A percentile compares a stretch with the other conserved stretches of the same genome.
Conservation (phyloP, 805 yeast genomes). For the Starmerella vaccinii region DNA sequence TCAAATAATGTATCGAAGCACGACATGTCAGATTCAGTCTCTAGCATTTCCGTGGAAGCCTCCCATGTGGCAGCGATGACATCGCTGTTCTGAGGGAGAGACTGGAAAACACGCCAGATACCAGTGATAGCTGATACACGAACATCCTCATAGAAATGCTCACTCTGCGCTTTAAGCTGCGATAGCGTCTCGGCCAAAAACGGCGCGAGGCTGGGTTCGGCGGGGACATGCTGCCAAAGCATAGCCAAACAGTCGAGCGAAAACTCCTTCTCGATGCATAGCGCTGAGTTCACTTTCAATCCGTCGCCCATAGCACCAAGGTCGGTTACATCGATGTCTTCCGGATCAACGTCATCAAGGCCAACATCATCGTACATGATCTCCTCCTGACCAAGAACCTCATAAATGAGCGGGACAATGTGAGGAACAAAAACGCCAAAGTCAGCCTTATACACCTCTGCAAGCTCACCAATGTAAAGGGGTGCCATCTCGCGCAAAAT, state of each 20-base stretch:
- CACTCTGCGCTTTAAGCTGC: conserved; percentile 59
- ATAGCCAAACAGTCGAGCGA: conserved; percentile 77
- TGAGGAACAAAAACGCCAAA: conserved; percentile 76
- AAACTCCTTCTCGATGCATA: conserved; percentile 89
- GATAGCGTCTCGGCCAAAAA: conserved; percentile 28
- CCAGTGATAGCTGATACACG: conserved; percentile 76
- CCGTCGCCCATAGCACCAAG: conserved; percentile 43
- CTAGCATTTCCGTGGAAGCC: conserved; percentile 50
- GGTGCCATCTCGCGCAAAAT: conserved; percentile 92
- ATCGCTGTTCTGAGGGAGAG: conserved; percentile 56
- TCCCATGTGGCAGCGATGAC: conserved; percentile 55
- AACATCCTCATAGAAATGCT: conserved; percentile 75
- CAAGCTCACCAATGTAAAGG: conserved; percentile 85
- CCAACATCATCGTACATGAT: conserved; percentile 36
- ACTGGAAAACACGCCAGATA: conserved; percentile 71
- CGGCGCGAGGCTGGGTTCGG: conserved; percentile 33
- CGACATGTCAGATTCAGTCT: conserved; percentile 72
- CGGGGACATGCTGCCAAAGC: conserved; percentile 63
- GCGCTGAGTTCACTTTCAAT: conserved; percentile 83
- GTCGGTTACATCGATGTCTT: conserved; percentile 25
- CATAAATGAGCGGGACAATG: conserved; percentile 73
- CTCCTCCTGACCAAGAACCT: conserved; percentile 79
- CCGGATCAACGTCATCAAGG: conserved; percentile 38
- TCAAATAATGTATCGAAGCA: conserved; percentile 75
- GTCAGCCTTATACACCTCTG: conserved; percentile 86